These are phyloP conservation scores for Piedraia hortae DNA, from an alignment of 2,329 filamentous ascomycete genomes.

Conservation along the genomic window DNA sequence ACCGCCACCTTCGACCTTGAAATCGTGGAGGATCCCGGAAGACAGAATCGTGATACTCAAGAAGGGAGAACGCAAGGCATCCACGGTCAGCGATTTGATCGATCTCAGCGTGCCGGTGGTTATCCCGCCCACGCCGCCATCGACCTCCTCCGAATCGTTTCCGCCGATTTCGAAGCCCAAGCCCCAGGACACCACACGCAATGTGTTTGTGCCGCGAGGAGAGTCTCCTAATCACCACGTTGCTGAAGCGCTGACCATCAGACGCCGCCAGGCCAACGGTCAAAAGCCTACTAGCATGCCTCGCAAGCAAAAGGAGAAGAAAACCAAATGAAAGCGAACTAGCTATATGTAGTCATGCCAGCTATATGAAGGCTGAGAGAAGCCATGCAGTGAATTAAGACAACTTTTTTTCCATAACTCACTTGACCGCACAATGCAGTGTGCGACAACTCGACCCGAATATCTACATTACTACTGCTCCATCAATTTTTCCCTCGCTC, in stretches of 20 bases:
- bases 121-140: neutral
- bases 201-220: constrained; percentile 10
- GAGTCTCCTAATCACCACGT: constrained; percentile 8
- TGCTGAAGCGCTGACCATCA: constrained; percentile 5
- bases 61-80: constrained; percentile 4
- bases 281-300: no score
- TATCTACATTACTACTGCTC: no score
- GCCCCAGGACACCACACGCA: constrained; percentile 1
- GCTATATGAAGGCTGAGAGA: no score
- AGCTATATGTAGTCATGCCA: no score
- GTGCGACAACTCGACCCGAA: no score
- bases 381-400: no score
- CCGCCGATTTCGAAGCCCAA: neutral
- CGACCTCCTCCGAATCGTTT: constrained; percentile 1
- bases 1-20: neutral
- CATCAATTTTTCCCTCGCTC: no score
- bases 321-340: no score
- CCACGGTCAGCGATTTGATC: constrained; percentile 7
- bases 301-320: no score
- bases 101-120: constrained; percentile 5
- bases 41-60: constrained; percentile 1
- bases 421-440: no score
- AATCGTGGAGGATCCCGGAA: neutral
- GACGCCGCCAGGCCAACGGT: no score
- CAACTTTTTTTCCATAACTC: no score